Percentiles rank a stretch among this genome's conserved stretches.
Conservation (phyloP, 164 flowering plant species). For the Kalanchoe fedtschenkoi region DNA sequence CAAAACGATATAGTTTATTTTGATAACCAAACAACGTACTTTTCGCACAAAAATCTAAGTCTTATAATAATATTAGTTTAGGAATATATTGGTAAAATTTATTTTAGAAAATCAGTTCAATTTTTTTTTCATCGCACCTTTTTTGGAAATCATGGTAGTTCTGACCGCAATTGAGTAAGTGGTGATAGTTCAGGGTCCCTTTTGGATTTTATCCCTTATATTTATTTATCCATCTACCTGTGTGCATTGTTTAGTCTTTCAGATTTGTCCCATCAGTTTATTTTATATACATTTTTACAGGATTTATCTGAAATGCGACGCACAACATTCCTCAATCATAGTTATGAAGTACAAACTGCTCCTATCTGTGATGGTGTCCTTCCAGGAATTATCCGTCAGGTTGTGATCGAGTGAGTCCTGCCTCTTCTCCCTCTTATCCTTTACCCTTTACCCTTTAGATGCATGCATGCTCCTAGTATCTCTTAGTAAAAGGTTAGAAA, state of each 20-base stretch:
- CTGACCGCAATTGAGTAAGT: no score
- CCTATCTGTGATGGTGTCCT: constrained; percentile 73
- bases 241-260: neutral
- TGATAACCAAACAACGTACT: no score
- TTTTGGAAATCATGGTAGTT: no score
- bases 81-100: no score
- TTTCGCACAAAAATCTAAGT: no score
- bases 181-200: no score
- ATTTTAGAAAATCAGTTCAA: no score
- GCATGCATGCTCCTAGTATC: no score
- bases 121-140: no score
- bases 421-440: neutral
- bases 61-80: no score
- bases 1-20: no score
- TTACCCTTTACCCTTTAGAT: neutral
- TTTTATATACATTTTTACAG: neutral
- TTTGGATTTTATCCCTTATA: no score
- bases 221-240: neutral
- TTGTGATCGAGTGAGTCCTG: constrained; percentile 67
- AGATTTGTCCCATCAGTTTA: neutral
- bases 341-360: constrained; percentile 83
- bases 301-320: neutral
- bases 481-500: neutral
- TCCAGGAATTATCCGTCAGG: constrained; percentile 74
- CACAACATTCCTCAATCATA: neutral